Percentiles rank a stretch among this genome's conserved stretches.
Evolutionary conservation across 1,139 yeast species (phyloP).

Genomic region (Kurtzmaniella quercitrusa): DNA sequence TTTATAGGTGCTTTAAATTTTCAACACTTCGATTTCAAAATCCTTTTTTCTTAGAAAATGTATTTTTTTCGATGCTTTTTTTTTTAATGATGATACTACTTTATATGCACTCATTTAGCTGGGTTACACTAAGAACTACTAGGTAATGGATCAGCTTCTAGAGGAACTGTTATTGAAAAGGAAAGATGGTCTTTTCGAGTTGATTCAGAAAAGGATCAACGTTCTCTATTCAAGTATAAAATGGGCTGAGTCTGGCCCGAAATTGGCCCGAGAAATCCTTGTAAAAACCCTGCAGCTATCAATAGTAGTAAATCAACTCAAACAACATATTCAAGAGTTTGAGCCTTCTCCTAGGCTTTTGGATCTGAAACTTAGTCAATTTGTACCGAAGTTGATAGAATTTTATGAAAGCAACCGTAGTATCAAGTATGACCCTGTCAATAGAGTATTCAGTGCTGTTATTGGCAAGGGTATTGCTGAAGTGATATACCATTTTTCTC

Average conservation of each 20-base stretch:
- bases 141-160: slow-evolving; percentile 8
- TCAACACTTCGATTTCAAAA: neutral
- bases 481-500: slow-evolving; percentile 55
- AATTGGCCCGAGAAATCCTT: neutral
- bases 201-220: neutral
- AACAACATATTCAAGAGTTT: slow-evolving; percentile 34
- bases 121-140: no score
- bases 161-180: slow-evolving; percentile 5
- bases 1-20: neutral
- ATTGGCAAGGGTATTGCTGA: slow-evolving; percentile 15
- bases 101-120: neutral
- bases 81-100: no score
- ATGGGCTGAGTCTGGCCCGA: neutral
- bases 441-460: neutral
- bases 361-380: slow-evolving; percentile 34
- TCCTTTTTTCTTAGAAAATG: neutral
- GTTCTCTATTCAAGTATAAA: neutral
- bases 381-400: slow-evolving; percentile 23
- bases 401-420: neutral
- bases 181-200: slow-evolving; percentile 2
- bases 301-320: slow-evolving; percentile 5
- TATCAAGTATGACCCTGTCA: neutral
- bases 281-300: neutral
- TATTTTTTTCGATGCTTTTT: neutral
- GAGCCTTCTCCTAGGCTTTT: slow-evolving; percentile 54